Evolutionary conservation across 1,284 basidiomycete genomes (phyloP), one percentile per base, ranked within the genome.

Genomic region (Ceratobasidium sp.): DNA sequence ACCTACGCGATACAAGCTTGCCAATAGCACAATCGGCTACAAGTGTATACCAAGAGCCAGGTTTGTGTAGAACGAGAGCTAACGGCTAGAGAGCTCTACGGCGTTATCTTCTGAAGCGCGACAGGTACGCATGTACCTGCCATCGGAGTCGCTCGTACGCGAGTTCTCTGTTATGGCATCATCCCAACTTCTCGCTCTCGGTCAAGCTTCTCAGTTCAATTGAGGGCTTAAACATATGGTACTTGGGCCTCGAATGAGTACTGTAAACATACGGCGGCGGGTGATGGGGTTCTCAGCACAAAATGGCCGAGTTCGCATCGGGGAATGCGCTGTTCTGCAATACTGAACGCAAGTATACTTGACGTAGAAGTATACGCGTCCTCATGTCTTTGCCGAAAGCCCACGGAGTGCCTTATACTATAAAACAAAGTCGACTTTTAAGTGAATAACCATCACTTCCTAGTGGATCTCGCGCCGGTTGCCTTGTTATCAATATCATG

Each of bases 251-350:
- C 26, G 9, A 40, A 33, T 28, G 64, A n/a, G n/a, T n/a, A n/a
- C n/a, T n/a, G n/a, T n/a, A n/a, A n/a, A n/a, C n/a, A n/a, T n/a
- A n/a, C n/a, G n/a, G n/a, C n/a, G n/a, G n/a, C n/a, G n/a, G n/a
- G n/a, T n/a, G n/a, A n/a, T n/a, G n/a, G n/a, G n/a, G n/a, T n/a
- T n/a, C n/a, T n/a, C n/a, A n/a, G n/a, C n/a, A 23, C 33, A 20
- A 33, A 54, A 20, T 40, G 17, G 15, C 67, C 67, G 67, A 69
- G 67, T 38, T 40, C 28, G 33, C 23, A n/a, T 69, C 67, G 67
- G 67, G 38, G 67, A 69, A n/a, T 17, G 5, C 3, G 28, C 15
- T 13, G 67, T 28, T 40, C 7, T 26, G 33, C 20, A 20, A 23
- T 26, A 44, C 50, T n/a, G n/a, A 38, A 23, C 42, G 28, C 52